A percentile compares a stretch with the other conserved stretches of the same genome.
These are phyloP conservation scores for Cystoderma amianthinum DNA, from an alignment of 768 basidiomycete genomes.

Conservation along the genomic window DNA sequence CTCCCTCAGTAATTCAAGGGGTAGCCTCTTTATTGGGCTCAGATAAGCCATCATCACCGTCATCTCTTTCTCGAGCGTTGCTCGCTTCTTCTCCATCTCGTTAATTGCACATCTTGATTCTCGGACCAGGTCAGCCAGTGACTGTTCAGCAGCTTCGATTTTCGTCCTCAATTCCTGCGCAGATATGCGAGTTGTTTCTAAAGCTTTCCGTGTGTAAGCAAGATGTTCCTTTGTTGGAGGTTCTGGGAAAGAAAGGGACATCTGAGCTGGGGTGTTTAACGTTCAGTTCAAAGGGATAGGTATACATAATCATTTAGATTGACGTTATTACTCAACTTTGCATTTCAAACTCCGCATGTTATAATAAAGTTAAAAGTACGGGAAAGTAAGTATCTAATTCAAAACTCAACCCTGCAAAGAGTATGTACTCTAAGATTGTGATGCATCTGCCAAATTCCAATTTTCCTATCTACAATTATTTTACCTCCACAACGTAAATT, in stretches of 20 bases:
- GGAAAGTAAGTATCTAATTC: no score
- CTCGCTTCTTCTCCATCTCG: constrained; percentile 44
- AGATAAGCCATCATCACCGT: constrained; percentile 54
- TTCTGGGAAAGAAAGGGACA: constrained; percentile 30
- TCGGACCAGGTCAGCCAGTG: constrained; percentile 50
- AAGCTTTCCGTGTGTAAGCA: constrained; percentile 41
- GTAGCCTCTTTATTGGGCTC: constrained; percentile 65
- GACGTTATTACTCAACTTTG: no score
- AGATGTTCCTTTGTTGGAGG: constrained; percentile 54
- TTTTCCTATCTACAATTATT: no score
- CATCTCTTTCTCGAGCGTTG: constrained; percentile 39
- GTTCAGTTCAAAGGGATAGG: no score
- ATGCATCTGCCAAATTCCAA: no score
- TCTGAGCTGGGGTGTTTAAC: no score
- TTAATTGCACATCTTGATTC: constrained; percentile 49
- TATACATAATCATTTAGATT: no score
- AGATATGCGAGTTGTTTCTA: constrained; percentile 26
- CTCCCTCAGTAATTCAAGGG: constrained; percentile 64
- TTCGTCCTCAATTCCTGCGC: constrained; percentile 29
- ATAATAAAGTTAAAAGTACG: no score
- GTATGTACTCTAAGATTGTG: no score
- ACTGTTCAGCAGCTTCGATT: constrained; percentile 47
- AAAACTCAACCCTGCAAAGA: no score
- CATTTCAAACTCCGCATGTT: no score
- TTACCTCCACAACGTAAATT: no score